Percentiles rank a stretch among this genome's conserved stretches.
These are phyloP conservation scores for Hypoxylon fragiforme DNA, from an alignment of 495 filamentous ascomycete species.

Conservation along the genomic window DNA sequence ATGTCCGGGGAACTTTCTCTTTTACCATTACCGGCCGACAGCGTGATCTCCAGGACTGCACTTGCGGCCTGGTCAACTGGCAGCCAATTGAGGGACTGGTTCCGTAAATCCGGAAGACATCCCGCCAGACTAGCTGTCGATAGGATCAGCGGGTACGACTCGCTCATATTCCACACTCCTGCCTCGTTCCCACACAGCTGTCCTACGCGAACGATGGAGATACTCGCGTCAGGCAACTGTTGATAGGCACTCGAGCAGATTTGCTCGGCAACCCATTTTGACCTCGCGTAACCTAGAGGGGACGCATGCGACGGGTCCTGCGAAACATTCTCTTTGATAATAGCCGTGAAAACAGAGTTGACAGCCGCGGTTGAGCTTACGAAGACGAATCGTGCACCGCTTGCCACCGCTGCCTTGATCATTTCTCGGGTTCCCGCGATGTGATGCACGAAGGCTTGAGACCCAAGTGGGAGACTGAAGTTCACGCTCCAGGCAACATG, in stretches of 20 bases:
- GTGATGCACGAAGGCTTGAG: slow-evolving; percentile 52
- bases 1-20: neutral
- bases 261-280: slow-evolving; percentile 60
- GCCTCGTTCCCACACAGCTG: slow-evolving; percentile 58
- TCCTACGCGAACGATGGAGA: slow-evolving; percentile 60
- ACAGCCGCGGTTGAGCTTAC: slow-evolving; percentile 54
- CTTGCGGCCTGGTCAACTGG: slow-evolving; percentile 59
- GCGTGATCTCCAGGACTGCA: slow-evolving; percentile 47
- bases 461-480: slow-evolving; percentile 60
- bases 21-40: neutral
- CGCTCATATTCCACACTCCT: slow-evolving; percentile 61
- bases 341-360: slow-evolving; percentile 28
- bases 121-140: slow-evolving; percentile 52
- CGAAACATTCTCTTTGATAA: slow-evolving; percentile 55
- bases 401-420: slow-evolving; percentile 55
- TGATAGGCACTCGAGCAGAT: slow-evolving; percentile 47
- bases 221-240: slow-evolving; percentile 24
- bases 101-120: slow-evolving; percentile 54
- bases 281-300: slow-evolving; percentile 59
- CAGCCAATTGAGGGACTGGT: slow-evolving; percentile 56
- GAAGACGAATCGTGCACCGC: slow-evolving; percentile 53
- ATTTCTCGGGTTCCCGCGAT: slow-evolving; percentile 57
- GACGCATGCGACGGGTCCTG: slow-evolving; percentile 53
- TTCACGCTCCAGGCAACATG: slow-evolving; percentile 73
- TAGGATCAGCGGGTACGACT: slow-evolving; percentile 60